Base-by-base conservation (phyloP, 208 protist genomes). In the Leishmania martiniquensis region DNA sequence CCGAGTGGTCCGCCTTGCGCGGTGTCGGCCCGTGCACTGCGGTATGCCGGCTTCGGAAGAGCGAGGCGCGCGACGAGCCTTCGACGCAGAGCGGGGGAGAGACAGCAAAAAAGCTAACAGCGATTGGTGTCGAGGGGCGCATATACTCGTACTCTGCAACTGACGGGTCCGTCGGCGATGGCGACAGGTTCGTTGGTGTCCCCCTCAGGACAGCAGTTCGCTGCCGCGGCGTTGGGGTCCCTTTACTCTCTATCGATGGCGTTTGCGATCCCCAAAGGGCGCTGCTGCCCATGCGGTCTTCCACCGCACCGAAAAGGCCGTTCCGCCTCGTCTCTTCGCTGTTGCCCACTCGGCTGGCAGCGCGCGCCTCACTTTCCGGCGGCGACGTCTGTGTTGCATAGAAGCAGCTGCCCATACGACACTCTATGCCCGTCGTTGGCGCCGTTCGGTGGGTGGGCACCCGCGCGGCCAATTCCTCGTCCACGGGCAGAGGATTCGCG, bases 111-210 rank as follows among this genome's bases (percentile, higher is more conserved):
- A 49, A 1, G 25, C 37, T 42, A 4, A 45, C 37, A 69, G 63
- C 22, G 37, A 10, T 45, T 45, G 42, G 25, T 0, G 63, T 47
- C 3, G 39, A 69, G 42, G 42, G 42, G 37, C 15, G n/a, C 63
- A 69, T 42, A 20, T 69, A 69, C 63, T 44, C 42, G 63, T 45
- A 49, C 9, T 49, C 63, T 69, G 63, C 63, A 32, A 32, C 22
- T 7, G 39, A 20, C 37, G 20, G 10, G 63, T 69, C 37, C 63
- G 17, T 69, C 42, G 63, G 42, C 39, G 5, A 44, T 42, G 63
- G 25, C 42, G 34, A 20, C 63, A 32, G 39, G 29, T n/a, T 42
- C 42, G 45, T 42, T 49, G 63, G 42, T 49, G 29, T 49, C 17
- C 63, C 17, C 4, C 2, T 45, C 37, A 42, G 22, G 22, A 34